Conservation (phyloP, 768 basidiomycete species). For the Collybia sp. region DNA sequence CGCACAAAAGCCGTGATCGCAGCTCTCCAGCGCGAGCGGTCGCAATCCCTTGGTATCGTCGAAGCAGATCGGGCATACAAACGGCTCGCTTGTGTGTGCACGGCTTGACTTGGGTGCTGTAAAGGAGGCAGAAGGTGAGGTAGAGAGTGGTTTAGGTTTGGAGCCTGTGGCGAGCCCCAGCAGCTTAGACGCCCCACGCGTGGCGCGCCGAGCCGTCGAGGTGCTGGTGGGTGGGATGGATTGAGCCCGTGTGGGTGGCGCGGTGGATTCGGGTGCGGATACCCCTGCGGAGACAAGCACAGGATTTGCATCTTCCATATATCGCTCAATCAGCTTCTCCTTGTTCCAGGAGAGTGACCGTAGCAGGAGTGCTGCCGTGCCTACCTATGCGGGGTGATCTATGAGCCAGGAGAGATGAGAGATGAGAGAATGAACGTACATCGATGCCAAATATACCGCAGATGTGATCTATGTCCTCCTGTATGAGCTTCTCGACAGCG, state of each 20-base stretch:
- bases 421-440: slow-evolving; percentile 45
- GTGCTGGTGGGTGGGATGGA: slow-evolving; percentile 14
- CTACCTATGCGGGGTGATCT: slow-evolving; percentile 26
- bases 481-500: slow-evolving; percentile 77
- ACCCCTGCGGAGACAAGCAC: slow-evolving; percentile 75
- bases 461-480: slow-evolving; percentile 79
- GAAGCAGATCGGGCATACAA: slow-evolving; percentile 93
- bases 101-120: slow-evolving; percentile 23
- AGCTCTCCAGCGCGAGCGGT: slow-evolving; percentile 62
- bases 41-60: slow-evolving; percentile 59
- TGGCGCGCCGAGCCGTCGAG: slow-evolving; percentile 24
- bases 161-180: slow-evolving; percentile 26
- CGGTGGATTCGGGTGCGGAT: slow-evolving; percentile 37
- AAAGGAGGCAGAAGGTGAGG: slow-evolving; percentile 21
- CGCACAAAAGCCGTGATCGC: slow-evolving; percentile 81
- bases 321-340: slow-evolving; percentile 92
- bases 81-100: slow-evolving; percentile 39
- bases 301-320: slow-evolving; percentile 84
- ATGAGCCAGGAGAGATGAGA: slow-evolving; percentile 2
- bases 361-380: slow-evolving; percentile 72
- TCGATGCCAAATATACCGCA: slow-evolving; percentile 85
- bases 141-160: slow-evolving; percentile 14
- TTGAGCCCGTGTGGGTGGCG: slow-evolving; percentile 27
- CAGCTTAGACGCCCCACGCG: slow-evolving; percentile 33
- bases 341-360: slow-evolving; percentile 92